Evolutionary conservation across 106 monocot genomes (phyloP), one percentile per base, ranked within the genome.

Genomic region (Dendrobium huoshanense): DNA sequence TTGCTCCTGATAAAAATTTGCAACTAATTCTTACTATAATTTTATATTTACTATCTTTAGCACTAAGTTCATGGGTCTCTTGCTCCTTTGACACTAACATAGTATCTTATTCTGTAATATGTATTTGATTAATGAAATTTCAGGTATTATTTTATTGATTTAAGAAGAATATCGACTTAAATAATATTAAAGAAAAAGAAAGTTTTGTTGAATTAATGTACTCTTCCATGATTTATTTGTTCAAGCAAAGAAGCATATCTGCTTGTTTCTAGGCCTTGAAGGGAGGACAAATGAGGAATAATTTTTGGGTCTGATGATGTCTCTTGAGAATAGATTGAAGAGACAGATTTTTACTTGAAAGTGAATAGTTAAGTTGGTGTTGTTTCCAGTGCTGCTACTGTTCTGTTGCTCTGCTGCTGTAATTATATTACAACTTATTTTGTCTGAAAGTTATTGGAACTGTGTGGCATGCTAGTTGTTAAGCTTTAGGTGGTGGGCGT

Each of bases 281-380:
- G 4, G 8, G 7, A n/a, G 22, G 3, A 4, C 22, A 61, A 61
- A 22, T 61, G 33, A 70, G 37, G 70, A 70, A 70, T 70, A 37
- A 70, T 70, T 70, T 37, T 70, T 37, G 70, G 70, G 70, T 70
- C 37, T 70, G 70, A 70, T 70, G 70, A 37, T 70, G 31, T 70
- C 70, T 70, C 70, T 4, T 13, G 37, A 37, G 70, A 70, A 37
- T 3, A 15, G 61, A 70, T 70, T 37, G 22, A 10, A 70, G 13
- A 70, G 13, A 31, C 13, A 31, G 13, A 15, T 70, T 70, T 70
- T 13, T 70, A 68, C 7, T n/a, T 65, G 15, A 68, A 70, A 37
- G 22, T 70, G 16, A 33, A 9, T 22, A 40, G 16, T 65, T 65
- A 65, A 65, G n/a, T 15, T 29, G 31, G 70, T 37, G 37, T 37